phyloP scores from a whole-genome alignment of 2,329 filamentous ascomycete genomes.

The Pseudocercospora fuligena region DNA sequence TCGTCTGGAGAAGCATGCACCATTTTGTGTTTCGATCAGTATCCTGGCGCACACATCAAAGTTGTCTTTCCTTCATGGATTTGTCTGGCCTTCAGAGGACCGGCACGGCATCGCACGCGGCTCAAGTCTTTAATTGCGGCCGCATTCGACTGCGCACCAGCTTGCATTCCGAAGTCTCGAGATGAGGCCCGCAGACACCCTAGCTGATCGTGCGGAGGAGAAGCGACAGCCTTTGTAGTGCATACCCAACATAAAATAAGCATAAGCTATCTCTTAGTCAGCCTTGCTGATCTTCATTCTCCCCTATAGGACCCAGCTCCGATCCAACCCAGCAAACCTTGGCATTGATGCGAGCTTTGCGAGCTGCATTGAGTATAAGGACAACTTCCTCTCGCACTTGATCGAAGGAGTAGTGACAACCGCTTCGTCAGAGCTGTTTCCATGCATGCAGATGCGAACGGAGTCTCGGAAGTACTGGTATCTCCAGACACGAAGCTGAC shows the following conservation, averaged over 20 bases:
- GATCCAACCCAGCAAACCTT: slow-evolving; percentile 1
- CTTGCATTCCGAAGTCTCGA: too few relatives aligned
- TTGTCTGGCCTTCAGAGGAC: too few relatives aligned
- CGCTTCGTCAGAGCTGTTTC: not conserved
- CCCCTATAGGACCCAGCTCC: not conserved
- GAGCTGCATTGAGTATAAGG: not conserved
- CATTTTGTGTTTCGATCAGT: not conserved
- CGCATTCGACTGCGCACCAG: too few relatives aligned
- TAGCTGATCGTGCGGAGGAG: too few relatives aligned
- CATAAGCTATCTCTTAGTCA: too few relatives aligned
- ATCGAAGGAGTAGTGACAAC: not conserved
- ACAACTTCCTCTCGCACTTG: not conserved
- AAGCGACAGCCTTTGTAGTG: too few relatives aligned
- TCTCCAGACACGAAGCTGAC: not conserved
- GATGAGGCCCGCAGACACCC: too few relatives aligned
- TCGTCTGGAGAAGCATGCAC: not conserved
- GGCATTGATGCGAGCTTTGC: not conserved
- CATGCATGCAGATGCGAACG: not conserved
- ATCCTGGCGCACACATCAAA: not conserved
- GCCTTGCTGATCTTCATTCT: too few relatives aligned
- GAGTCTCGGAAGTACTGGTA: not conserved
- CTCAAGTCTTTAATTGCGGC: too few relatives aligned
- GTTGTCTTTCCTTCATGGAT: not conserved
- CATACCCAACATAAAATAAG: too few relatives aligned
- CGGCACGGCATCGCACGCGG: too few relatives aligned